Evolutionary conservation across 495 filamentous ascomycete species (phyloP).

Genomic region (Xylaria venustula): DNA sequence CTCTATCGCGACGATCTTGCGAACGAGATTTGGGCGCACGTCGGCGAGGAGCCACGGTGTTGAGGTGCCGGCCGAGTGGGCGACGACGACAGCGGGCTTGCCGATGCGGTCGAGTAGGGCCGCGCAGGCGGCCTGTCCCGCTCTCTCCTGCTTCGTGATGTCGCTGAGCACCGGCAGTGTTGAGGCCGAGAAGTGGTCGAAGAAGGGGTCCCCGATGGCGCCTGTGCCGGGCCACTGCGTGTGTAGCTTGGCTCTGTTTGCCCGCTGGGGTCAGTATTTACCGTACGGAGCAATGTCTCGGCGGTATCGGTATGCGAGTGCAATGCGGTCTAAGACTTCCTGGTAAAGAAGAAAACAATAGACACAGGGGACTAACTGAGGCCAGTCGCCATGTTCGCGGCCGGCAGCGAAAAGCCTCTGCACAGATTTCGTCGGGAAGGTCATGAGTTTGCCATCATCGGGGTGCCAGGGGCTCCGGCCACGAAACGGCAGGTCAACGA

Average conservation of each 20-base stretch:
- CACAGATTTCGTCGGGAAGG: conserved; percentile 26
- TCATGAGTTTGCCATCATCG: conserved; percentile 15
- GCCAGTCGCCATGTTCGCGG: conserved; percentile 38
- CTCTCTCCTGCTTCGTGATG: conserved; percentile 37
- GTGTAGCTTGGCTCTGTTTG: conserved; percentile 45
- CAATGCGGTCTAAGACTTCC: too few relatives aligned
- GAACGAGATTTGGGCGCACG: conserved; percentile 42
- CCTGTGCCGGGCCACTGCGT: conserved; percentile 58
- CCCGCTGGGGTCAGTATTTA: too few relatives aligned
- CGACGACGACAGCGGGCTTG: conserved; percentile 44
- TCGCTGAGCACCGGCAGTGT: conserved; percentile 41
- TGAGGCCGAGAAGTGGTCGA: conserved; percentile 50
- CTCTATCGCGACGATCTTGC: conserved; percentile 51
- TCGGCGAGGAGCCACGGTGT: conserved; percentile 52
- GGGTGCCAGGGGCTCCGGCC: conserved; percentile 34
- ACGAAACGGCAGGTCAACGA: conserved; percentile 43
- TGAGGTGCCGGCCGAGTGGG: conserved; percentile 54
- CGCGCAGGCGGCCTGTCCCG: conserved; percentile 43
- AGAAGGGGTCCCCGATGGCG: conserved; percentile 45
- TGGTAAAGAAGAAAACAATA: too few relatives aligned
- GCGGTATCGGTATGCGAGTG: too few relatives aligned
- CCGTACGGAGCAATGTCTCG: too few relatives aligned
- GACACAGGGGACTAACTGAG: too few relatives aligned
- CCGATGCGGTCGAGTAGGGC: conserved; percentile 50
- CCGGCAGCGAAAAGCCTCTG: conserved; percentile 40